phyloP scores from a whole-genome alignment of 306 rosid genomes.

The Vigna trinervia region DNA sequence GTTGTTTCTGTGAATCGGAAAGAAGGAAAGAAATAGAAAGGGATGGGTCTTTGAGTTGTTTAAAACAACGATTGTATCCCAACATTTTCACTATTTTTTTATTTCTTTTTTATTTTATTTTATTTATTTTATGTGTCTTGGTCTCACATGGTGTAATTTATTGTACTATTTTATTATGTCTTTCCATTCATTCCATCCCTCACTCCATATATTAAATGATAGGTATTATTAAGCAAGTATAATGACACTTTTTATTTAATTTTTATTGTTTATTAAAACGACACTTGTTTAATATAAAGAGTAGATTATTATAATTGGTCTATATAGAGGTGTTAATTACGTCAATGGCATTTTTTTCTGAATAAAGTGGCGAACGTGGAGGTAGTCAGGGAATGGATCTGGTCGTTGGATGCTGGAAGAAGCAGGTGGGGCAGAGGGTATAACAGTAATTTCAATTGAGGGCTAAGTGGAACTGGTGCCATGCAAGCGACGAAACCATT shows the following conservation, averaged over 20 bases:
- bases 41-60: conserved; percentile 32
- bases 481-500: neutral
- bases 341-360: neutral
- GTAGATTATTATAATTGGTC: too few species aligned
- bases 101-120: too few species aligned
- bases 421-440: conserved; percentile 42
- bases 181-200: neutral
- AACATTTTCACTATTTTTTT: neutral
- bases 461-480: neutral
- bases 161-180: neutral
- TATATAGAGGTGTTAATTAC: neutral
- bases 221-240: too few species aligned
- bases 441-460: conserved; percentile 37
- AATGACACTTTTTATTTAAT: too few species aligned
- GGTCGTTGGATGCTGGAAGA: conserved; percentile 42
- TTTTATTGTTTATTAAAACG: too few species aligned
- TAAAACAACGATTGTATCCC: neutral
- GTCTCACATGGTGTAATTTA: neutral
- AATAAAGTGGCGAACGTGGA: conserved; percentile 44
- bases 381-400: conserved; percentile 59
- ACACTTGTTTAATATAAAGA: too few species aligned
- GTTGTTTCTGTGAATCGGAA: conserved; percentile 37
- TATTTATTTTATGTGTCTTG: neutral
- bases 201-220: neutral
- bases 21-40: conserved; percentile 31